Base-by-base conservation (phyloP, 1,139 yeast genomes). In the Yamadazyma songkhlaensis region DNA sequence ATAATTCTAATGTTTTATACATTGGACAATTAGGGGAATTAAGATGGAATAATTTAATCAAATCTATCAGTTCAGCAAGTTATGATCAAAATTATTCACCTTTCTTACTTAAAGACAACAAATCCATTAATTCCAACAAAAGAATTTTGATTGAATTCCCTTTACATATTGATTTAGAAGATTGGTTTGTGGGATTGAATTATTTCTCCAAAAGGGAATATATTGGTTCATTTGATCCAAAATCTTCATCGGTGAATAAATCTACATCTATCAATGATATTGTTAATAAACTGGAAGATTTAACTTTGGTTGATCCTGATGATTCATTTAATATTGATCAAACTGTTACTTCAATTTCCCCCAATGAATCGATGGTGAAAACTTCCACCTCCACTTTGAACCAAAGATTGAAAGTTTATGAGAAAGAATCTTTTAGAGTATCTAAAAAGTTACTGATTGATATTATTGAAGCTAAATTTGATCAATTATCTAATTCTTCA, bases 111-210 rank as follows among this genome's bases (percentile, higher is more conserved):
- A 54, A 61, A 36, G 74, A 68, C 23, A 68, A 67, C 31, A 64
- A 64, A 39, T 44, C 55, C 2, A 51, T 63, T 12, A 55, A 58
- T 12, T 64, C 56, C 34, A 60, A 62, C 42, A 67, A 74, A 40
- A 51, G 77, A 29, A 62, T 82, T 2, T 60, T 81, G 25, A 65
- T 84, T 36, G 80, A 79, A 48, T 86, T 87, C 47, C 83, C 85
- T 1, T 64, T 81, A 29, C 79, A 79, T 47, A 78, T 80, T 25
- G 95, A 86, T 56, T 69, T 83, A 38, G 94, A 84, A 49, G 94
- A 85, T 55, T 88, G 96, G 96, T 72, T 79, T 48, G 85, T 86
- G 6, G 83, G 90, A 0, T 60, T 88, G 40, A 76, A 74, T 42
- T 77, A 86, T 15, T 81, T 84, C 52, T 74, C 95, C 3, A 74